Conservation (phyloP, 768 basidiomycete species). For the Leccinum fibrillosum region DNA sequence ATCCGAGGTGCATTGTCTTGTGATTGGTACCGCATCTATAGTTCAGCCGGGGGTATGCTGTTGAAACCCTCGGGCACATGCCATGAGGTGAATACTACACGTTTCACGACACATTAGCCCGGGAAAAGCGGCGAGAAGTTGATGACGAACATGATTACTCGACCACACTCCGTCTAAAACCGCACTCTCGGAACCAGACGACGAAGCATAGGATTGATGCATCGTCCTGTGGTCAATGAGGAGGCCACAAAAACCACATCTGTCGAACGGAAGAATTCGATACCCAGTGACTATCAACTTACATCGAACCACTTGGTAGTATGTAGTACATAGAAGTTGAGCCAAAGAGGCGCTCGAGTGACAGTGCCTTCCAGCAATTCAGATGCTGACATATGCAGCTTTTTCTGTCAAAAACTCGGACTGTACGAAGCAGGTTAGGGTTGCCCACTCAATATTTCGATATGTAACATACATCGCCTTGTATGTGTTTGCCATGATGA, state of each 20-base stretch:
- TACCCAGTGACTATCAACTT: neutral
- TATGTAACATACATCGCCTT: neutral
- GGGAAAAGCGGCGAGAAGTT: neutral
- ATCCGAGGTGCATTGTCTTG: neutral
- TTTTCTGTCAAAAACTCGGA: no score
- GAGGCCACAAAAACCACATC: neutral
- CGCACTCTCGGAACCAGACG: neutral
- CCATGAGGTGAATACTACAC: neutral
- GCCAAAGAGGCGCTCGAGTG: no score
- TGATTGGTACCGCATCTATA: conserved; percentile 10
- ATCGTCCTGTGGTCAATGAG: neutral
- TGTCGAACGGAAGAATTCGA: neutral
- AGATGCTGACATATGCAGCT: no score
- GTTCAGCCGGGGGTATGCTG: neutral
- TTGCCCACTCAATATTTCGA: neutral
- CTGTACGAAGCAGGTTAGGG: neutral
- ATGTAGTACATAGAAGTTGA: no score
- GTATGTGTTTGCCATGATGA: neutral
- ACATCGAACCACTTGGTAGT: neutral
- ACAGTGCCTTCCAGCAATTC: no score
- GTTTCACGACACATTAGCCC: neutral
- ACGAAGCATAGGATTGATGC: neutral
- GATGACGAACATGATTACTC: neutral
- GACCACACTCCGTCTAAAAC: neutral
- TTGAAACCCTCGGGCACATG: neutral